Base-by-base conservation (phyloP, 2,329 filamentous ascomycete genomes). In the Venturia asperata region DNA sequence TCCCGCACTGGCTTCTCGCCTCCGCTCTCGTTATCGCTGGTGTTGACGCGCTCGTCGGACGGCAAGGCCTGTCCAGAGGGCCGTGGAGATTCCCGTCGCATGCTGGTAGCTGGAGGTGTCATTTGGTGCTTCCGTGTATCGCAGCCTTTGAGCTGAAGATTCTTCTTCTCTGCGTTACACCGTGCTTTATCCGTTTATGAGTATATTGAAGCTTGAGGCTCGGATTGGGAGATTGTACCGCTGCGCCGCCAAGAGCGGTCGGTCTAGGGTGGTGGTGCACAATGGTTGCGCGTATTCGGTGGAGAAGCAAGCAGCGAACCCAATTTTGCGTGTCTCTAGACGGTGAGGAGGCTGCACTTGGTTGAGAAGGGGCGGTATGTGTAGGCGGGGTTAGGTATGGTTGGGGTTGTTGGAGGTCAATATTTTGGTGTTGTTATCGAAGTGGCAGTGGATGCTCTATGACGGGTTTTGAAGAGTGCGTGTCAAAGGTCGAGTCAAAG, bases 1-100 rank as follows among this genome's bases (percentile, higher is more conserved):
- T 86, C 81, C 66, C 85, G 77, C 45, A 86, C 82, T 10, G 83
- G 83, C 67, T 80, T 81, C 72, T 86, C 84, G 67, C 81, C 80
- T 43, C 58, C 43, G 66, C 75, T 76, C 52, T 80, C 79, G 65
- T 74, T 75, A 67, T 81, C 79, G 66, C 74, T 77, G 45, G 21
- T 47, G n/a, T 45, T 37, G 45, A 73, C 69, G 37, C 73, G 30
- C 39, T 42, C n/a, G n/a, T 64, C 73, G 2, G 74, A 74, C 19
- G 69, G 64, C 45, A 68, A 67, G 11, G 66, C 55, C 30, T 67
- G 67, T 21, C 69, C 66, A 34, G 67, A 66, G 37, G 67, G 52
- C 27, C 69, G 49, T n/a, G 67, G 67, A 24, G 67, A 66, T 37
- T 66, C 70, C 49, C 66, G 69, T 45, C 70, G 70, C 68, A 58